Conservation (phyloP, 768 basidiomycete genomes). For the Pilatotrama ljubarskyi region DNA sequence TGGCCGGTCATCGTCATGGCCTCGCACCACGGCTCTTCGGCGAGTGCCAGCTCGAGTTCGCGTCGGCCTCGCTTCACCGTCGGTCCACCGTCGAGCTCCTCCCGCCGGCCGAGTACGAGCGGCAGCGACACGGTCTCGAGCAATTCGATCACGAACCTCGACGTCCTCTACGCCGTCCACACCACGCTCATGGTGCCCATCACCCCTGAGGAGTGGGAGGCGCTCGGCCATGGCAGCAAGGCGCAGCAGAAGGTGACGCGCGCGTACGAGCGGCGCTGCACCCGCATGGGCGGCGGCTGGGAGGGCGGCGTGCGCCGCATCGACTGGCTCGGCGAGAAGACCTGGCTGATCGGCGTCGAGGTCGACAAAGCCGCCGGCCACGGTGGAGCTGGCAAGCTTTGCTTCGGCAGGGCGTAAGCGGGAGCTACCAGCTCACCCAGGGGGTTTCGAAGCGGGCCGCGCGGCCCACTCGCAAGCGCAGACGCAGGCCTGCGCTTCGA, state of each 20-base stretch:
- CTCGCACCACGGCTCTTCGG: slow-evolving; percentile 12
- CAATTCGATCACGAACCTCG: slow-evolving; percentile 54
- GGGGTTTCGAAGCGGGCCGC: too few relatives aligned
- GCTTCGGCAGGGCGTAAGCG: slow-evolving; percentile 46
- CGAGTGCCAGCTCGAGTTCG: slow-evolving; percentile 3
- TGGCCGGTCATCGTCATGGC: slow-evolving; percentile 58
- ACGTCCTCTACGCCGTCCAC: slow-evolving; percentile 62
- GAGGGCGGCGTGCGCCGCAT: slow-evolving; percentile 66
- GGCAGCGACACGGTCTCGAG: slow-evolving; percentile 11
- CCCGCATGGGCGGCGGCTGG: slow-evolving; percentile 63
- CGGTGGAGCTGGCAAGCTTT: slow-evolving; percentile 46
- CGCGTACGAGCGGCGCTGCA: slow-evolving; percentile 65
- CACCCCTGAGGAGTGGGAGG: slow-evolving; percentile 65
- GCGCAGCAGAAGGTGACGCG: slow-evolving; percentile 58
- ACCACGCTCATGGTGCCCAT: slow-evolving; percentile 55
- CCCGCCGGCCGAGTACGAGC: slow-evolving; percentile 22
- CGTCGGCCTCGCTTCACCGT: slow-evolving; percentile 31
- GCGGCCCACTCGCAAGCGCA: background rate
- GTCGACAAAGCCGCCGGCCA: slow-evolving; percentile 46
- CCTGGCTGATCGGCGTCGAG: slow-evolving; percentile 60
- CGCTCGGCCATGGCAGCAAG: slow-evolving; percentile 53
- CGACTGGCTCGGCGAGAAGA: slow-evolving; percentile 67
- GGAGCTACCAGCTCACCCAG: background rate
- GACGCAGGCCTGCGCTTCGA: background rate
- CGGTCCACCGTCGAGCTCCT: slow-evolving; percentile 28